phyloP scores from a whole-genome alignment of 495 filamentous ascomycete species.

The Tricharina praecox region DNA sequence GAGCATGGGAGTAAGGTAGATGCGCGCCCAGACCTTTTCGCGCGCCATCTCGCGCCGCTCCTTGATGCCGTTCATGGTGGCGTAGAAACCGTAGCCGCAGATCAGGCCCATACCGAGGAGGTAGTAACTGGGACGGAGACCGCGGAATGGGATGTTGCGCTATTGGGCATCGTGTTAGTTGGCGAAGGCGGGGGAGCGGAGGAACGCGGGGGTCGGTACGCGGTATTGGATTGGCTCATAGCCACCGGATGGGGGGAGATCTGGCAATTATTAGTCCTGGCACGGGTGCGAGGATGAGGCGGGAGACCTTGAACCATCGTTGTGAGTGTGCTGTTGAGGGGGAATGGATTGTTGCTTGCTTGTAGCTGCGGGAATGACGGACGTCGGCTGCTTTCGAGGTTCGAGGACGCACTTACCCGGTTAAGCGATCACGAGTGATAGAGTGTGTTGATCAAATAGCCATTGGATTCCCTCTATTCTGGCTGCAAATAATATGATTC shows the following conservation, averaged over 20 bases:
- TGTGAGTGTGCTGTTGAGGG: too few species aligned
- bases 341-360: too few species aligned
- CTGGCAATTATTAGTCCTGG: neutral
- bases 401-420: too few species aligned
- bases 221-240: neutral
- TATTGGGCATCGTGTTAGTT: slow-evolving; percentile 24
- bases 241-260: neutral
- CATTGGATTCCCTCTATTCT: too few species aligned
- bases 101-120: slow-evolving; percentile 54
- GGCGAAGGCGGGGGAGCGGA: neutral
- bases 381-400: too few species aligned
- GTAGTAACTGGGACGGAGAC: slow-evolving; percentile 68
- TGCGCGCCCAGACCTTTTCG: slow-evolving; percentile 94
- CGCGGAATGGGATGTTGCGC: slow-evolving; percentile 83
- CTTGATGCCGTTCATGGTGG: slow-evolving; percentile 54
- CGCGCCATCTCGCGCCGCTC: slow-evolving; percentile 89
- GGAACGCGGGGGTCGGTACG: neutral
- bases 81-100: slow-evolving; percentile 82
- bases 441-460: too few species aligned
- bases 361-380: too few species aligned
- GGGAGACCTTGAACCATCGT: neutral
- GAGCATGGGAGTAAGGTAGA: slow-evolving; percentile 77
- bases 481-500: too few species aligned
- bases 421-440: too few species aligned
- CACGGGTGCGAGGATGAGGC: neutral